These are phyloP conservation scores for Leptodontidium sp. DNA, from an alignment of 2,329 filamentous ascomycete genomes.

Conservation along the genomic window DNA sequence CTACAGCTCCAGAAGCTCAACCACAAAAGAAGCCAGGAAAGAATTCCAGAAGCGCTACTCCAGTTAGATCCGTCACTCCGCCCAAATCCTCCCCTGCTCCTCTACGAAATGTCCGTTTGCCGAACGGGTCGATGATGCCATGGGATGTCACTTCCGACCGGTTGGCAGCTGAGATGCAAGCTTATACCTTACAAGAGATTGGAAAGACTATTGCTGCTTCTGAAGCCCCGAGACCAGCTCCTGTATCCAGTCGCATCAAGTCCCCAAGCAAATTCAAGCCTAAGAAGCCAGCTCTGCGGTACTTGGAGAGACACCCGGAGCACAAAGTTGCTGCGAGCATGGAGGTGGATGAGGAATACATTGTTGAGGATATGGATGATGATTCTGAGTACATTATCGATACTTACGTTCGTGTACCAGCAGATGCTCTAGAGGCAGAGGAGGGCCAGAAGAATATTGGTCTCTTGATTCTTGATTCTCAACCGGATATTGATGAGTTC, in stretches of 20 bases:
- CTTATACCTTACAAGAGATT: conserved; percentile 66
- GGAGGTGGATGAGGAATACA: conserved; percentile 50
- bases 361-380: conserved; percentile 53
- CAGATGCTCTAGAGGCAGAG: conserved; percentile 56
- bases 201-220: conserved; percentile 45
- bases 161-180: conserved; percentile 63
- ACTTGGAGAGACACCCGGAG: conserved; percentile 63
- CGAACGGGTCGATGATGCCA: conserved; percentile 50
- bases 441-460: conserved; percentile 58
- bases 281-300: conserved; percentile 62
- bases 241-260: conserved; percentile 20
- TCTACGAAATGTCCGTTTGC: conserved; percentile 45
- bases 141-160: conserved; percentile 50
- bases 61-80: conserved; percentile 19
- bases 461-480: conserved; percentile 45
- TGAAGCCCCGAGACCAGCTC: conserved; percentile 31
- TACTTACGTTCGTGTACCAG: conserved; percentile 69
- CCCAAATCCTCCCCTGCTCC: conserved; percentile 28
- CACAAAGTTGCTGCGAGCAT: conserved; percentile 40
- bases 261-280: conserved; percentile 58
- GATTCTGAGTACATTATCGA: conserved; percentile 70
- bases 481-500: conserved; percentile 60
- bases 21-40: conserved; percentile 43
- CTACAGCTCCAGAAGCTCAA: not conserved
- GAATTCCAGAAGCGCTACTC: conserved; percentile 34